Conservation (phyloP, 2,329 filamentous ascomycete species). For the Paradendryphiella salina region DNA sequence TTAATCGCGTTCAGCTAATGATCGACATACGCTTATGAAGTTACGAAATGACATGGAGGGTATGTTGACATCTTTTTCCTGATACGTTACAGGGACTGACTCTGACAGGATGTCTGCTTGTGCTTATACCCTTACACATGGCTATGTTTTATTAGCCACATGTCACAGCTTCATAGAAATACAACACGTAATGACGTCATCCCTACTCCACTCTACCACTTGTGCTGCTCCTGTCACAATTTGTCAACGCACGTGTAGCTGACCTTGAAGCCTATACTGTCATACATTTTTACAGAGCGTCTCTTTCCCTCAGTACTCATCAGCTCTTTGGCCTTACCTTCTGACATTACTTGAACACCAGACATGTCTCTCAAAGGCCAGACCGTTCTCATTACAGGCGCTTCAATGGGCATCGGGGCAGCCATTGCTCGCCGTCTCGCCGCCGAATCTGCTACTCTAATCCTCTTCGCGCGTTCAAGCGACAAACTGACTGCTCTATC, state of each 20-base stretch:
- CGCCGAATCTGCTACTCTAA: constrained; percentile 47
- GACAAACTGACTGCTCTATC: constrained; percentile 33
- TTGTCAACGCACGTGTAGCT: not conserved
- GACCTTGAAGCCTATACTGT: not conserved
- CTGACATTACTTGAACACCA: not conserved
- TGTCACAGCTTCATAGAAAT: not conserved
- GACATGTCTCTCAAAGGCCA: constrained; percentile 35
- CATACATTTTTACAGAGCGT: no score
- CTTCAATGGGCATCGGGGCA: constrained; percentile 54
- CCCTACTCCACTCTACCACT: not conserved
- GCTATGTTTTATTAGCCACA: not conserved
- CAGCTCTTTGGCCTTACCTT: not conserved
- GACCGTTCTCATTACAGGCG: constrained; percentile 45
- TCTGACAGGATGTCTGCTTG: constrained; percentile 2
- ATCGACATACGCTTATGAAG: not conserved
- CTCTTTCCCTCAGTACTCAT: not conserved
- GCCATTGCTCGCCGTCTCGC: constrained; percentile 50
- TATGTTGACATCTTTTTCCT: not conserved
- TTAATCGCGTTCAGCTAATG: not conserved
- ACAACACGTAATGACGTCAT: constrained; percentile 7
- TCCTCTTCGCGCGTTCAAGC: constrained; percentile 50
- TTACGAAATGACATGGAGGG: not conserved
- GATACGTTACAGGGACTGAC: not conserved
- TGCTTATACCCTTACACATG: not conserved
- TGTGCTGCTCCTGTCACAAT: not conserved